Percentiles rank a stretch among this genome's conserved stretches.
These are phyloP conservation scores for Pseudogymnoascus sp. DNA, from an alignment of 2,329 filamentous ascomycete species.

Conservation along the genomic window DNA sequence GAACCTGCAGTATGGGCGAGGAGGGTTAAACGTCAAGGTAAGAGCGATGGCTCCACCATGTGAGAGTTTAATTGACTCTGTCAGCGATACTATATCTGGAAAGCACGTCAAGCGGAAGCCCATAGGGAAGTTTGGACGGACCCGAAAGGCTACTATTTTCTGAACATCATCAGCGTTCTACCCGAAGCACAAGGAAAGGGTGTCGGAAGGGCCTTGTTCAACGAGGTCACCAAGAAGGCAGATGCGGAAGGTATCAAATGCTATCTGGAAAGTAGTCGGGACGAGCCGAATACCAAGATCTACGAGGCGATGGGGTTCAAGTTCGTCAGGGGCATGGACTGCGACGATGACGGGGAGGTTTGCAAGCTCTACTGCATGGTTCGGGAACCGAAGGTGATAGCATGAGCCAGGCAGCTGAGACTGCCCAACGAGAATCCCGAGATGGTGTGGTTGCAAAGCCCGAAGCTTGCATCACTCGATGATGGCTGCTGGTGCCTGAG, in stretches of 20 bases:
- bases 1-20: slow-evolving; percentile 63
- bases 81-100: slow-evolving; percentile 67
- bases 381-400: slow-evolving; percentile 33
- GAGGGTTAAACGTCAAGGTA: slow-evolving; percentile 58
- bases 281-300: slow-evolving; percentile 62
- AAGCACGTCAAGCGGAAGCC: slow-evolving; percentile 55
- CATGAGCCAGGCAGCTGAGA: not conserved
- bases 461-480: not conserved
- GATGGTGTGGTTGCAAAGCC: not conserved
- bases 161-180: slow-evolving; percentile 66
- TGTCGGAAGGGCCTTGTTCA: slow-evolving; percentile 59
- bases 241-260: slow-evolving; percentile 59
- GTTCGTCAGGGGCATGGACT: slow-evolving; percentile 59
- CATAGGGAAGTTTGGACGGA: slow-evolving; percentile 61
- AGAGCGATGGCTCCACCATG: slow-evolving; percentile 16
- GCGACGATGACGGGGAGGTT: slow-evolving; percentile 53
- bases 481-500: not conserved
- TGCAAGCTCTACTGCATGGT: slow-evolving; percentile 49
- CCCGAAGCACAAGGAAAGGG: slow-evolving; percentile 61
- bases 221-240: slow-evolving; percentile 55
- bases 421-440: not conserved
- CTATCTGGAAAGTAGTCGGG: slow-evolving; percentile 65
- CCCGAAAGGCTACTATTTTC: slow-evolving; percentile 65
- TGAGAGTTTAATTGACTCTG: not conserved
- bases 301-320: slow-evolving; percentile 66